Conservation (phyloP, 2,329 filamentous ascomycete species). For the Epichloe festucae region DNA sequence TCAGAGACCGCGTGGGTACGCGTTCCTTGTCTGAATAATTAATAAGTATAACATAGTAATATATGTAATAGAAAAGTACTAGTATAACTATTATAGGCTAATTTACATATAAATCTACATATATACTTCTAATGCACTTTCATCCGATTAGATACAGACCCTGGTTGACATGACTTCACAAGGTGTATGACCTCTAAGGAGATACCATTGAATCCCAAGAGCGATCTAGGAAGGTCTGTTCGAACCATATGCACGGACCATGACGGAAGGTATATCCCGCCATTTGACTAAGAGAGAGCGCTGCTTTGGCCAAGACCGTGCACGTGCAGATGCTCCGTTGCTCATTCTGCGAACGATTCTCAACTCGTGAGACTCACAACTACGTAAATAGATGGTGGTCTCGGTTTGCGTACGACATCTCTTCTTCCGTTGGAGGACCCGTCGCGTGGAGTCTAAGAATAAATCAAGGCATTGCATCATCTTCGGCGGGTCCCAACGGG, state of each 20-base stretch:
- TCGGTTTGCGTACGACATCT: background rate
- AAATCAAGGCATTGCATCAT: conserved; percentile 5
- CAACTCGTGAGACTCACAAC: background rate
- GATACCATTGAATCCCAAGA: background rate
- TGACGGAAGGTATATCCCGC: background rate
- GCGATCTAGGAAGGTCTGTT: background rate
- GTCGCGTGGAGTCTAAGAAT: conserved; percentile 5
- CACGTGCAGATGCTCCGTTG: no score
- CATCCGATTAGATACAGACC: no score
- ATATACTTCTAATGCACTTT: no score
- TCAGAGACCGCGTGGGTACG: no score
- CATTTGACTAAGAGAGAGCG: background rate
- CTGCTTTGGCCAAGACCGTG: background rate
- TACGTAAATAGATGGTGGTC: background rate
- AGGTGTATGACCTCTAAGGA: no score
- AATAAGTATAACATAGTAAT: no score
- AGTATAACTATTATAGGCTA: no score
- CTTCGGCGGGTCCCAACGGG: conserved; percentile 9
- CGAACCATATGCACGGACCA: background rate
- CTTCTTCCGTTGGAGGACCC: background rate
- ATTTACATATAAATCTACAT: no score
- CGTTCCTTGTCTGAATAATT: no score
- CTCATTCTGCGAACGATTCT: background rate
- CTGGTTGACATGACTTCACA: no score
- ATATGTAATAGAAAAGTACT: no score